These are phyloP conservation scores for Tuber borchii DNA, from an alignment of 495 filamentous ascomycete genomes.

Conservation along the genomic window DNA sequence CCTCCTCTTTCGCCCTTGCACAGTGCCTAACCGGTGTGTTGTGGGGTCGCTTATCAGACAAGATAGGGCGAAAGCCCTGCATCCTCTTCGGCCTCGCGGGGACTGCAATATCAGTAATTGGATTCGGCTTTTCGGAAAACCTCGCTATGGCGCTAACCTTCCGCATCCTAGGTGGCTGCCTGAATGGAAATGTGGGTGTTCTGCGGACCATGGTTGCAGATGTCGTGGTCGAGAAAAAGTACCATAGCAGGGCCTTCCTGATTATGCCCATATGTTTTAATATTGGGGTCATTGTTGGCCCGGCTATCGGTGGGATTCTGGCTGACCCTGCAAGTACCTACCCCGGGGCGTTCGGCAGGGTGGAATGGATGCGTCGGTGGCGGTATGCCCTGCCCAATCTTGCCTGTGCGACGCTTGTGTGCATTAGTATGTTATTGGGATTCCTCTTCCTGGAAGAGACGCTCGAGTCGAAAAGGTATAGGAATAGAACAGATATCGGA, in stretches of 20 bases:
- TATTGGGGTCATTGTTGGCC: slow-evolving; percentile 62
- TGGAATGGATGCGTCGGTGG: slow-evolving; percentile 57
- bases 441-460: slow-evolving; percentile 59
- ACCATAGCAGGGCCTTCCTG: slow-evolving; percentile 68
- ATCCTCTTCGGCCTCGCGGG: slow-evolving; percentile 72
- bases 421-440: slow-evolving; percentile 47
- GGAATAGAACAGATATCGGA: slow-evolving; percentile 49
- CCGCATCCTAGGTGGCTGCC: slow-evolving; percentile 65
- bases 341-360: slow-evolving; percentile 61
- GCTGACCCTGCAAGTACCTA: slow-evolving; percentile 64
- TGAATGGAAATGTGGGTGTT: slow-evolving; percentile 80
- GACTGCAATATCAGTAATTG: slow-evolving; percentile 67
- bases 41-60: slow-evolving; percentile 77
- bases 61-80: slow-evolving; percentile 76
- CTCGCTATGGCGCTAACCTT: slow-evolving; percentile 71
- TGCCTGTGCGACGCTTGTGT: slow-evolving; percentile 53
- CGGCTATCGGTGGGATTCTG: slow-evolving; percentile 59
- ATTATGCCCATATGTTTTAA: slow-evolving; percentile 79
- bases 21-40: slow-evolving; percentile 77
- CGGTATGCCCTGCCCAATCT: slow-evolving; percentile 61
- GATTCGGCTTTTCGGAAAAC: slow-evolving; percentile 76
- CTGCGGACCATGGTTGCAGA: slow-evolving; percentile 77
- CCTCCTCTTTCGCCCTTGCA: slow-evolving; percentile 73
- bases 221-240: slow-evolving; percentile 56
- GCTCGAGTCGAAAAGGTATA: slow-evolving; percentile 48